Percentiles rank a stretch among this genome's conserved stretches.
These are phyloP conservation scores for Stellera chamaejasme DNA, from an alignment of 345 rosid genomes.

Conservation along the genomic window DNA sequence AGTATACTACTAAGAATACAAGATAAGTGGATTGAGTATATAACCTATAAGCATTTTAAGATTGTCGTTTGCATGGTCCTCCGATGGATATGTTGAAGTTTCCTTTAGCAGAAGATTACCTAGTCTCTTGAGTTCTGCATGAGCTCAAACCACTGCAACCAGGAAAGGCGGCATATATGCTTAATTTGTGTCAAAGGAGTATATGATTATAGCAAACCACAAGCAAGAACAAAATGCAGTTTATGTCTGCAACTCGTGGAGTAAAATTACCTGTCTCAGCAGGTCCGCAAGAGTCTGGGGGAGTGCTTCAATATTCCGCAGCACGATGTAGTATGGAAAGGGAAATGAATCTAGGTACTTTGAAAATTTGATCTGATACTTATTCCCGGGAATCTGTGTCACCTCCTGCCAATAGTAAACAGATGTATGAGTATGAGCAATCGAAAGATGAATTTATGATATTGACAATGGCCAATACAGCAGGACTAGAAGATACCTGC, in stretches of 20 bases:
- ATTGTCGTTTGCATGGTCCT: too few species aligned
- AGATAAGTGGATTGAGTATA: too few species aligned
- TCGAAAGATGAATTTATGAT: too few species aligned
- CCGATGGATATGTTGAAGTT: too few species aligned
- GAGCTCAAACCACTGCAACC: constrained; percentile 88
- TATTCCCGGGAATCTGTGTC: constrained; percentile 26
- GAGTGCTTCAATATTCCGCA: constrained; percentile 75
- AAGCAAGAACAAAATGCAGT: not conserved
- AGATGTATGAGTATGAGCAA: not conserved
- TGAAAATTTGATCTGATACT: constrained; percentile 24
- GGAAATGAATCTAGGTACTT: constrained; percentile 85
- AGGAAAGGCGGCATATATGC: not conserved
- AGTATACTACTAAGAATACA: too few species aligned
- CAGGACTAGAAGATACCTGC: constrained; percentile 28
- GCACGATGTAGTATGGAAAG: constrained; percentile 74
- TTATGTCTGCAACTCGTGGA: too few species aligned
- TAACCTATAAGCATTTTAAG: too few species aligned
- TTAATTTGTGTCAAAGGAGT: not conserved
- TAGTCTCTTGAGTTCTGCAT: constrained; percentile 67
- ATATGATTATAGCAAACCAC: not conserved
- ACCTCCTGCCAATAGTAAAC: constrained; percentile 38
- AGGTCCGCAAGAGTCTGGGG: constrained; percentile 83
- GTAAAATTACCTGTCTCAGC: constrained; percentile 67
- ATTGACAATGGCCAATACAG: too few species aligned
- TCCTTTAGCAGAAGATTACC: not conserved